Percentiles rank a stretch among this genome's conserved stretches.
phyloP scores from a whole-genome alignment of 352 stramenopile genomes.

The Globisporangium nagaii region DNA sequence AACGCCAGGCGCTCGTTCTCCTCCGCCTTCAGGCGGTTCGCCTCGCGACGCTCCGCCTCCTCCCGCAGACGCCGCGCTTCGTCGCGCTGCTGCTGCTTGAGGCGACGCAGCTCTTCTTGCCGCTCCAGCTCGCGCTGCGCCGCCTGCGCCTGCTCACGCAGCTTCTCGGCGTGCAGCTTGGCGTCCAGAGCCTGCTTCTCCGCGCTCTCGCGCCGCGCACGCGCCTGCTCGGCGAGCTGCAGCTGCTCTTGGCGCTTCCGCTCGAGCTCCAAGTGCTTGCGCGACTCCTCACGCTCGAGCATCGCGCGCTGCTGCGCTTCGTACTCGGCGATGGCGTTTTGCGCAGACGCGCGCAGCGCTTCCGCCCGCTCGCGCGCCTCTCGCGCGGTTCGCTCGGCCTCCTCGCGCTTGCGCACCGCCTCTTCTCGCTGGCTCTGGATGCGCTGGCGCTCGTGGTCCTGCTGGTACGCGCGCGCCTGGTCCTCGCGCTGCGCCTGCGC shows the following conservation, averaged over 20 bases:
- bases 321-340: slow-evolving; percentile 56
- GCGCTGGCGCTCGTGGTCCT: slow-evolving; percentile 31
- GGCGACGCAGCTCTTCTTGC: slow-evolving; percentile 42
- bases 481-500: slow-evolving; percentile 27
- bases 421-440: slow-evolving; percentile 53
- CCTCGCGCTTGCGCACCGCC: slow-evolving; percentile 35
- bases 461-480: slow-evolving; percentile 12
- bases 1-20: slow-evolving; percentile 55
- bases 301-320: slow-evolving; percentile 56
- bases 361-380: slow-evolving; percentile 66
- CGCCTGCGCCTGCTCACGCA: slow-evolving; percentile 44
- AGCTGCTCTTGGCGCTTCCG: slow-evolving; percentile 56
- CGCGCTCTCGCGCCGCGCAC: slow-evolving; percentile 43
- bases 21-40: slow-evolving; percentile 51
- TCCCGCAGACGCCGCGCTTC: slow-evolving; percentile 48
- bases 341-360: slow-evolving; percentile 47
- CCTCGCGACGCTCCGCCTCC: slow-evolving; percentile 52
- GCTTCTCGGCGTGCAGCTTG: slow-evolving; percentile 40
- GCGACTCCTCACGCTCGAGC: slow-evolving; percentile 52
- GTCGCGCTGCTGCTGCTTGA: slow-evolving; percentile 40
- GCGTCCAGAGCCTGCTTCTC: slow-evolving; percentile 55
- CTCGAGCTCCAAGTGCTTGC: slow-evolving; percentile 57
- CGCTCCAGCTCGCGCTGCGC: slow-evolving; percentile 54
- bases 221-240: slow-evolving; percentile 42
- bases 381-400: slow-evolving; percentile 50